Evolutionary conservation across 2,329 filamentous ascomycete species (phyloP).

Genomic region (Pseudogymnoascus sp.): DNA sequence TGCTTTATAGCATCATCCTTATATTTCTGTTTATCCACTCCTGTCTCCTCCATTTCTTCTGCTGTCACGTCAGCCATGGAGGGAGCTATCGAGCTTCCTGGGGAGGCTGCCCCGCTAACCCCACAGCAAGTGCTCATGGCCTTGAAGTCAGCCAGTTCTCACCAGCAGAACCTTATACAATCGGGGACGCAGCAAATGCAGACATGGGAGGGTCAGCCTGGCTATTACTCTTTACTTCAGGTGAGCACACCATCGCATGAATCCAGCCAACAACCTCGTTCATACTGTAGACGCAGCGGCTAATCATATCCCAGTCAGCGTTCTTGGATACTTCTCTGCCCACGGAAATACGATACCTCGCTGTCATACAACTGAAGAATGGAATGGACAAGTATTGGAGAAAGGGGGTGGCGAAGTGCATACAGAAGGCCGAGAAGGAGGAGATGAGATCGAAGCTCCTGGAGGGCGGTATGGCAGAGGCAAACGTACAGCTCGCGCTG

Average conservation of each 20-base stretch:
- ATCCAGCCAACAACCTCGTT: not conserved
- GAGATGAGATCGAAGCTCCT: conserved; percentile 68
- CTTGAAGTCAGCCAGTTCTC: conserved; percentile 55
- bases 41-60: not conserved
- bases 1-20: not conserved
- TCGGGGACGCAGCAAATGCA: conserved; percentile 60
- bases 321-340: conserved; percentile 75
- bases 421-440: conserved; percentile 66
- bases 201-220: conserved; percentile 58
- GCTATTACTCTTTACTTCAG: conserved; percentile 63
- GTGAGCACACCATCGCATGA: conserved; percentile 31
- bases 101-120: conserved; percentile 67
- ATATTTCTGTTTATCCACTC: too few species aligned
- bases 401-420: conserved; percentile 51
- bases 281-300: conserved; percentile 7
- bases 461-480: conserved; percentile 68
- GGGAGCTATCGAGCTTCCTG: conserved; percentile 68
- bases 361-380: conserved; percentile 92
- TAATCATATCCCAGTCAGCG: conserved; percentile 47
- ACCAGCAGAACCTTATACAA: conserved; percentile 54
- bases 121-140: conserved; percentile 55
- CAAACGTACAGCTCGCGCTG: conserved; percentile 64
- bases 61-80: conserved; percentile 43
- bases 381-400: conserved; percentile 95
- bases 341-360: conserved; percentile 72